Evolutionary conservation across 441 rosid species (phyloP).

Genomic region (Pelargonium australe): DNA sequence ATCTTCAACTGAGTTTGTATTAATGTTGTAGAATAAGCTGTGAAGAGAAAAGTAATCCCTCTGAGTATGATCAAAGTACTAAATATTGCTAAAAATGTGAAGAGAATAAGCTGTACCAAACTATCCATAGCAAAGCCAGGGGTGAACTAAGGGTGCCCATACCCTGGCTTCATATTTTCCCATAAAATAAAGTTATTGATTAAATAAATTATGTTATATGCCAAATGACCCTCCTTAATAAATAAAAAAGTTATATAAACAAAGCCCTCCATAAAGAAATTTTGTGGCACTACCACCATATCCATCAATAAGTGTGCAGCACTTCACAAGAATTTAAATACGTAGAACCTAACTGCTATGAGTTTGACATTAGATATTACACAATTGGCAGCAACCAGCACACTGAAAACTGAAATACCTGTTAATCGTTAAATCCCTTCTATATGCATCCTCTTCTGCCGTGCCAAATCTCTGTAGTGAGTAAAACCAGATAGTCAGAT

Average conservation of each 20-base stretch:
- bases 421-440: slow-evolving; percentile 92
- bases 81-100: neutral
- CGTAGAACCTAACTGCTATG: neutral
- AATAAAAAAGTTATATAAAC: too few relatives aligned
- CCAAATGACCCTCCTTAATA: too few relatives aligned
- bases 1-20: slow-evolving; percentile 68
- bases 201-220: too few relatives aligned
- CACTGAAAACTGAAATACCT: slow-evolving; percentile 38
- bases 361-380: neutral
- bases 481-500: slow-evolving; percentile 11
- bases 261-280: neutral
- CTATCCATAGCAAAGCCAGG: slow-evolving; percentile 5
- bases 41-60: slow-evolving; percentile 21
- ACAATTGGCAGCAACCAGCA: neutral
- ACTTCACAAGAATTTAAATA: neutral
- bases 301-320: neutral
- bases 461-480: slow-evolving; percentile 74
- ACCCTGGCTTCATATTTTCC: neutral
- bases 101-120: neutral
- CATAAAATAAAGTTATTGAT: neutral
- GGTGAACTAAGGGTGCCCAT: neutral
- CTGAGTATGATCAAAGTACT: slow-evolving; percentile 6
- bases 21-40: slow-evolving; percentile 92
- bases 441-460: slow-evolving; percentile 84
- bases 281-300: neutral